Conservation (phyloP, 805 yeast species). For the Zygosaccharomyces bailii region DNA sequence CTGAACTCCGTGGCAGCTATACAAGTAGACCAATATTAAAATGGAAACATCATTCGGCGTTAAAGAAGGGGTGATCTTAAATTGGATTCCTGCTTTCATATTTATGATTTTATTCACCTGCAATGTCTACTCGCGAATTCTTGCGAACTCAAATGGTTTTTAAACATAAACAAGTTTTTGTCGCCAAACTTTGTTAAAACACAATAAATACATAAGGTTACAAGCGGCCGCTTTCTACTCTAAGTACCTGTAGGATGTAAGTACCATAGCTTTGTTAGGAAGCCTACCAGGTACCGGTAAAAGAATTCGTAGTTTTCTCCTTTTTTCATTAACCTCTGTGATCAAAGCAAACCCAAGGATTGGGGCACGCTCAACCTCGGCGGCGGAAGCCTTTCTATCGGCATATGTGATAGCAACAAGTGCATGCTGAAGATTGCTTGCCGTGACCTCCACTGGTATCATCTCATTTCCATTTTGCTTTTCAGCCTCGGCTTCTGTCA, state of each 20-base stretch:
- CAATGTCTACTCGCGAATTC: too few relatives aligned
- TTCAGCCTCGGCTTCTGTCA: slow-evolving; percentile 10
- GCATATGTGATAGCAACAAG: slow-evolving; percentile 64
- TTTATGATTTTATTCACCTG: background rate
- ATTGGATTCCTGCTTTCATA: slow-evolving; percentile 5
- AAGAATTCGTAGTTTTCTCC: slow-evolving; percentile 62
- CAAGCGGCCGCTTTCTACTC: too few relatives aligned
- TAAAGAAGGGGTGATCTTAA: slow-evolving; percentile 14
- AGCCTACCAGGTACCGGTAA: slow-evolving; percentile 85
- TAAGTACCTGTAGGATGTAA: slow-evolving; percentile 77
- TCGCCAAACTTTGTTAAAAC: too few relatives aligned
- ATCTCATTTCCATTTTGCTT: slow-evolving; percentile 29
- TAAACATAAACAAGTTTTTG: too few relatives aligned
- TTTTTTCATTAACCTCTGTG: slow-evolving; percentile 69
- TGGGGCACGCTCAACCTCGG: slow-evolving; percentile 49
- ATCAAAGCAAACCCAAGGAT: slow-evolving; percentile 76
- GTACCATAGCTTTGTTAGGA: slow-evolving; percentile 68
- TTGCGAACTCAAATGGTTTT: too few relatives aligned
- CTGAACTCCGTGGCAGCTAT: slow-evolving; percentile 13
- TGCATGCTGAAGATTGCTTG: slow-evolving; percentile 66
- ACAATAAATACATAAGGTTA: background rate
- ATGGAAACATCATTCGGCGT: slow-evolving; percentile 30
- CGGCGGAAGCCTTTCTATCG: slow-evolving; percentile 44
- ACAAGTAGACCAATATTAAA: slow-evolving; percentile 22
- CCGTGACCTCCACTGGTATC: slow-evolving; percentile 42